Percentiles rank a stretch among this genome's conserved stretches.
Conservation (phyloP, 441 rosid genomes). For the Gossypium davidsonii region DNA sequence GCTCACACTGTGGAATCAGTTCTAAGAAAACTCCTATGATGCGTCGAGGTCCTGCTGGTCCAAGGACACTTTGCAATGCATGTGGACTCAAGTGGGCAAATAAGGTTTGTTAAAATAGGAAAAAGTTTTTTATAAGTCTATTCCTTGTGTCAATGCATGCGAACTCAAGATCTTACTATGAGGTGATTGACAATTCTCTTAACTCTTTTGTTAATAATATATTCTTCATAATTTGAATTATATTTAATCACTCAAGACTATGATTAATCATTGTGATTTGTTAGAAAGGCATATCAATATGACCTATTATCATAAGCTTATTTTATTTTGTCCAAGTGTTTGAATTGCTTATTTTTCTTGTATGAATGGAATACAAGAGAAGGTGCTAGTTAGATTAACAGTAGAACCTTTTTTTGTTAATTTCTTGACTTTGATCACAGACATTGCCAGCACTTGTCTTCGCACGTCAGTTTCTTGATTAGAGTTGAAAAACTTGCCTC, state of each 20-base stretch:
- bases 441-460: too few relatives aligned
- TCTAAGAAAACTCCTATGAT: slow-evolving; percentile 31
- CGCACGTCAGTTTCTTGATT: background rate
- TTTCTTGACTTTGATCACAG: too few relatives aligned
- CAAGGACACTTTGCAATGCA: slow-evolving; percentile 28
- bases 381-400: too few relatives aligned
- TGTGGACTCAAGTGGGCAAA: slow-evolving; percentile 32
- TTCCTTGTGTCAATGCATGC: background rate
- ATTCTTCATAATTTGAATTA: background rate
- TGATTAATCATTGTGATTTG: background rate
- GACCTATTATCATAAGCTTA: background rate
- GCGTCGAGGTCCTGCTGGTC: slow-evolving; percentile 32
- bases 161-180: background rate
- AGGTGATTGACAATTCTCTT: background rate
- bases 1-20: slow-evolving; percentile 21
- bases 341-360: too few relatives aligned
- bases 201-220: background rate
- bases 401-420: too few relatives aligned
- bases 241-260: background rate
- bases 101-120: slow-evolving; percentile 16
- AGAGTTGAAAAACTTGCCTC: background rate
- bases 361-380: too few relatives aligned
- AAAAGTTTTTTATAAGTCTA: background rate
- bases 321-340: background rate
- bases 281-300: background rate